Base-by-base conservation (phyloP, 1,284 basidiomycete species). In the Schizopora paradoxa region DNA sequence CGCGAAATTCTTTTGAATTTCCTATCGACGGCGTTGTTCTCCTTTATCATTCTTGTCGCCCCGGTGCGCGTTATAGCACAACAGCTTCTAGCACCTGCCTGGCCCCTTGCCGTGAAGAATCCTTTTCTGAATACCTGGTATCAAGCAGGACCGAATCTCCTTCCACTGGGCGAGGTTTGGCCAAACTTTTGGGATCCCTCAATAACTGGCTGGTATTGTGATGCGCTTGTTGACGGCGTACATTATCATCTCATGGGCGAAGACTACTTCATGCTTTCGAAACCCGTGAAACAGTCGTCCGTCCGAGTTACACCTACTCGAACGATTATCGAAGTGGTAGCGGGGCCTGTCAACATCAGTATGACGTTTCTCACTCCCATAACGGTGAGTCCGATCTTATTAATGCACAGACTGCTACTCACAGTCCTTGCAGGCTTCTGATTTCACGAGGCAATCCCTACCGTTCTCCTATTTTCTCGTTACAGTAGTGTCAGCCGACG, bases 381-480 rank as follows among this genome's bases (percentile, higher is more conserved):
- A 10, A 67, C 70, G 59, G 67, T 69, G 34, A 16, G 59, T 41
- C 14, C 28, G 18, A 21, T n/a, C 5, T 6, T 38, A 19, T 25
- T 39, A 23, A 14, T 21, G 3, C 19, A 31, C 33, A 23, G 21
- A 13, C 3, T 16, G 29, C 26, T 8, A 27, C 34, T 7, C 29
- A 32, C 13, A 7, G n/a, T n/a, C 42, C 23, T 34, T 19, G 8
- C 45, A 57, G 49, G 52, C 57, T 3, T 56, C 51, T 16, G 61
- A 67, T 46, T 43, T 58, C 37, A 45, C 58, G 27, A 51, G 52
- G 19, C 66, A 71, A 52, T 73, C 69, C 2, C 51, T 70, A 13
- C 68, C 70, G 2, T 69, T 70, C 53, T 56, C 64, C 14, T 70
- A 74, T 49, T 43, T 73, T 33, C 59, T 59, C 38, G 41, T 72